These are phyloP conservation scores for Chenopodium quinoa DNA, from an alignment of 148 eudicot species.

Conservation along the genomic window DNA sequence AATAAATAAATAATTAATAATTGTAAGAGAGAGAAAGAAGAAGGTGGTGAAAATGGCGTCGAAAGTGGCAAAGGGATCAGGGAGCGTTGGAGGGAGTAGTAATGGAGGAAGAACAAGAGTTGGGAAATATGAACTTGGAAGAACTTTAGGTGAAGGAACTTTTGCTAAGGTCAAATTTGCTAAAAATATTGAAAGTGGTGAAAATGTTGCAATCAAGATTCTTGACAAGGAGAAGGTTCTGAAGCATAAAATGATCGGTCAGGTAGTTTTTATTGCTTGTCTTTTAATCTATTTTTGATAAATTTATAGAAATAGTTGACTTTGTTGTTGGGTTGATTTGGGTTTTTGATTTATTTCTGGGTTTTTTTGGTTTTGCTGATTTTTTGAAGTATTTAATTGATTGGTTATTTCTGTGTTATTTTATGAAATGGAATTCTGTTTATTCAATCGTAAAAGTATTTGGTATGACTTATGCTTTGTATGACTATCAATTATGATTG, in stretches of 20 bases:
- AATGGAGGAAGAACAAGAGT: slow-evolving; percentile 36
- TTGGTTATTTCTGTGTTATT: too few relatives aligned
- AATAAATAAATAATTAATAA: neutral
- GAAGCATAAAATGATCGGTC: slow-evolving; percentile 73
- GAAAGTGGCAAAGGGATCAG: slow-evolving; percentile 13
- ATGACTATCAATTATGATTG: too few relatives aligned
- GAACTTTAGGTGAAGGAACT: slow-evolving; percentile 51
- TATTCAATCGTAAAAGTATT: neutral
- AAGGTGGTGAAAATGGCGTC: slow-evolving; percentile 25
- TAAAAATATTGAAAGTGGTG: slow-evolving; percentile 39
- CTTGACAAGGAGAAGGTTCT: slow-evolving; percentile 52
- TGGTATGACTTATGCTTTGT: too few relatives aligned
- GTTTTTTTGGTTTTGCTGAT: too few relatives aligned
- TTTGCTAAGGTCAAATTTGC: slow-evolving; percentile 57
- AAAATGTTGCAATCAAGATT: slow-evolving; percentile 48
- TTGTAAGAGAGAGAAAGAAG: neutral
- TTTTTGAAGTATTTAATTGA: neutral
- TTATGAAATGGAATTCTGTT: neutral
- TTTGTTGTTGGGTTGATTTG: neutral
- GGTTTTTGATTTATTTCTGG: neutral
- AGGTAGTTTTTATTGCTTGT: slow-evolving; percentile 39
- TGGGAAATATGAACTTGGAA: slow-evolving; percentile 47
- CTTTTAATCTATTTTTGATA: too few relatives aligned
- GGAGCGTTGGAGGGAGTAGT: slow-evolving; percentile 11
- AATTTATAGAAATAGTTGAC: neutral